Conservation (phyloP, 1,284 basidiomycete species). For the Pseudozyma hubeiensis region DNA sequence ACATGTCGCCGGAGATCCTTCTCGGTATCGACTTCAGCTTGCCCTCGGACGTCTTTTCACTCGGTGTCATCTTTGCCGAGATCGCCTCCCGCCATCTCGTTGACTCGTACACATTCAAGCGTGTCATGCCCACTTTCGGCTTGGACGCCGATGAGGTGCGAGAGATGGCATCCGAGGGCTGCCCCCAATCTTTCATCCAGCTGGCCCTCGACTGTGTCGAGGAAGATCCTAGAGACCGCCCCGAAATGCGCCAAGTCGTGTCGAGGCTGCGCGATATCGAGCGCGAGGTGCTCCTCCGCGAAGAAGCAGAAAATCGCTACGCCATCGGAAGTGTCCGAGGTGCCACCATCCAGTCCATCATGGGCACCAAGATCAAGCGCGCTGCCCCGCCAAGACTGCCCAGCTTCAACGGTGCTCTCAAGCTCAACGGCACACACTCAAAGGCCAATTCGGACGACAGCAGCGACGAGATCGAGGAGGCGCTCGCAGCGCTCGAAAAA, state of each 20-base stretch:
- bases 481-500: constrained; percentile 58
- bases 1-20: constrained; percentile 84
- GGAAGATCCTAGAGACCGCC: constrained; percentile 78
- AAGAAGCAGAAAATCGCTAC: constrained; percentile 55
- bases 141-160: constrained; percentile 82
- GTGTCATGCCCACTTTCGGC: constrained; percentile 72
- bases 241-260: constrained; percentile 82
- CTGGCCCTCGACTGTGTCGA: constrained; percentile 83
- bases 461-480: constrained; percentile 62
- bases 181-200: constrained; percentile 81
- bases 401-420: constrained; percentile 82
- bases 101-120: constrained; percentile 72
- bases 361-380: constrained; percentile 54
- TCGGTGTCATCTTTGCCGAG: constrained; percentile 95
- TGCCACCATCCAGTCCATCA: constrained; percentile 52
- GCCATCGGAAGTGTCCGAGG: constrained; percentile 79
- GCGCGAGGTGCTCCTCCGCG: constrained; percentile 72
- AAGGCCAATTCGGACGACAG: constrained; percentile 43
- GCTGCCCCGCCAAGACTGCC: constrained; percentile 78
- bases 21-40: constrained; percentile 90
- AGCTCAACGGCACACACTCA: constrained; percentile 71
- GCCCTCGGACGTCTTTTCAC: constrained; percentile 91
- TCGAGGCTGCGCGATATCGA: constrained; percentile 81
- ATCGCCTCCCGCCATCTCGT: constrained; percentile 86
- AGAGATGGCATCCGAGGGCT: constrained; percentile 78